Base-by-base conservation (phyloP, 306 rosid species). In the Glycine tomentella region DNA sequence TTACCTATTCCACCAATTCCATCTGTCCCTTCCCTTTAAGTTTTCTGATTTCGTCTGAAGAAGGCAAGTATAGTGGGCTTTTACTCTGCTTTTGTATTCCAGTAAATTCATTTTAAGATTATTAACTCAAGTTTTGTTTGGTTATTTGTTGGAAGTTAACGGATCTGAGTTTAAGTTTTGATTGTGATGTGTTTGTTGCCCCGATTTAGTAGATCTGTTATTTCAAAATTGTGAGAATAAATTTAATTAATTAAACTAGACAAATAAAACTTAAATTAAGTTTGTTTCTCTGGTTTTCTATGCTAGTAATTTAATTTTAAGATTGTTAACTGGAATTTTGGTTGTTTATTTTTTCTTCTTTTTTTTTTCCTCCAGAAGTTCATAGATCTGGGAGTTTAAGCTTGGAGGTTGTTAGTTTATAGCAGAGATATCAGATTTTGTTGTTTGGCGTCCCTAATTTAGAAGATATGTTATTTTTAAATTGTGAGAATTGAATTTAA, bases 1-100 rank as follows among this genome's bases (percentile, higher is more conserved):
- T 38, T 65, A 38, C 72, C 72, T 66, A 66, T 66, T 15, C 72
- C 72, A 40, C 72, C 72, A 40, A 40, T 66, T 42, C 14, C 33
- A 66, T 66, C 8, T 25, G 9, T 61, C 67, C 14, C 15, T 61
- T 3, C 11, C 61, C 4, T 15, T 17, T 2, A 16, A 55, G 10
- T 0, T 53, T 14, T 9, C 14, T 51, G 14, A 3, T 51, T 51
- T 51, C 56, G 7, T 6, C 9, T 9, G 3, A 25, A 58, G 14
- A 59, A 59, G n/a, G 13, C 34, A 16, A 17, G 63, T 57, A 57
- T 8, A 8, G 11, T 4, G 36, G 4, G 6, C 8, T 25, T 31
- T 25, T 59, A 0, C n/a, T 20, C 13, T 4, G 7, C 8, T 20
- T 59, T 31, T 9, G 2, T 59, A 2, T 25, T 1, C 38, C 6